Base-by-base conservation (phyloP, 1,139 yeast genomes). In the Yamadazyma buinensis region DNA sequence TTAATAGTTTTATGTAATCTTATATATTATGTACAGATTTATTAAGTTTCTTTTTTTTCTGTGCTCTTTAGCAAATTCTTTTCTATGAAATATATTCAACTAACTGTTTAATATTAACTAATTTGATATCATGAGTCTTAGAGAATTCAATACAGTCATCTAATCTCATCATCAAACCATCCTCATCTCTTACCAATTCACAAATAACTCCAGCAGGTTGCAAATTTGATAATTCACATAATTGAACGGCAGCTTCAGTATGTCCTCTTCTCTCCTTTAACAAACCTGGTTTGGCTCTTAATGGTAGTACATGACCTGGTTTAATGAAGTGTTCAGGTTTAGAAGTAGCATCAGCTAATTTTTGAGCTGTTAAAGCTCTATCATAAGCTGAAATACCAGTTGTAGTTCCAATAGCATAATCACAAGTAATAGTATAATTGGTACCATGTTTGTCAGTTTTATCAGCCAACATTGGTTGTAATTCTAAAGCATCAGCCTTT, bases 361-460 rank as follows among this genome's bases (percentile, higher is more conserved):
- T 71, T 28, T 70, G 64, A 26, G 86, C 85, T 1, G 98, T 92
- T 46, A 85, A 64, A 0, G 95, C 94, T 52, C 98, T 76, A 59
- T 94, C 99, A 49, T 81, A 82, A 6, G 98, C 97, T 23, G 95
- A 84, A 36, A 92, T 94, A 12, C 99, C 99, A 0, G 98, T 92
- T n/a, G 98, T 86, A 25, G 97, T 90, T 23, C 95, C 95, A 37
- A 77, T 74, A 24, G 72, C 78, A 46, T 68, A 80, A 58, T 94
- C 99, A 39, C 88, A 86, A 2, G 97, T 86, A 32, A 92, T 80
- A 1, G 98, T 92, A 61, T 92, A 94, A 3, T 97, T 97, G 6
- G 99, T 94, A 11, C 95, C 95, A 53, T 92, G 97, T 57, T 95
- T 80, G 56, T 94, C 98, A 7, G 84, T 72, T 46, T 59, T 56